These are phyloP conservation scores for Thuidium tamariscinum DNA, from an alignment of 225 moss, liverwort and hornwort species.

Conservation along the genomic window DNA sequence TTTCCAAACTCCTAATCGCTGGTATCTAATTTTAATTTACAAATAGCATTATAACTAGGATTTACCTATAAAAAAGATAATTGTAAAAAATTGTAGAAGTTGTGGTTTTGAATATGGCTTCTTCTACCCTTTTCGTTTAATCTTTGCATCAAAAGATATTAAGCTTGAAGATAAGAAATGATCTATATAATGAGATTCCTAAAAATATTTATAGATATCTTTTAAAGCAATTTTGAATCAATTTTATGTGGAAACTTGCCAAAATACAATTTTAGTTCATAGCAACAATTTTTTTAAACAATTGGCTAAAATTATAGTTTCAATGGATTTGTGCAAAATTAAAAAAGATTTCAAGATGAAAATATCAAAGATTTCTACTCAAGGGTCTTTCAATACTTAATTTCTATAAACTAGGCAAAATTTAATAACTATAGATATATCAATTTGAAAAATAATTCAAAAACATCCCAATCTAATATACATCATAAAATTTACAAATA, in stretches of 20 bases:
- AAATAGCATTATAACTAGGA: no score
- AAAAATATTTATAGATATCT: not conserved
- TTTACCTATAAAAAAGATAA: not conserved
- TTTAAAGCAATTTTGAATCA: no score
- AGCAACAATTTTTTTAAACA: not conserved
- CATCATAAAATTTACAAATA: no score
- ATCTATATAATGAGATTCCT: fast-evolving
- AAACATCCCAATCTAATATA: not conserved
- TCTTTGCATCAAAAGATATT: not conserved
- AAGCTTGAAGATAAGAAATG: not conserved
- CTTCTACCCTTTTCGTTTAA: not conserved
- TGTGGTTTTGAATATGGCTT: not conserved
- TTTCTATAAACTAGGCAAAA: not conserved
- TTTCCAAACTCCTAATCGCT: not conserved
- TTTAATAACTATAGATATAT: not conserved
- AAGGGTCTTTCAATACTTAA: not conserved
- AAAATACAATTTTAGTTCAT: no score
- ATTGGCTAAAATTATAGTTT: not conserved
- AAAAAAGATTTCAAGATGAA: not conserved
- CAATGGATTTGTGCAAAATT: not conserved
- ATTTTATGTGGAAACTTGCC: no score
- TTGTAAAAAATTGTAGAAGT: not conserved
- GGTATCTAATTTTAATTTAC: not conserved
- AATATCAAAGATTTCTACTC: not conserved
- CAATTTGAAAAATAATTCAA: no score